Evolutionary conservation across 2,329 filamentous ascomycete genomes (phyloP).

Genomic region (Lomentospora prolificans): DNA sequence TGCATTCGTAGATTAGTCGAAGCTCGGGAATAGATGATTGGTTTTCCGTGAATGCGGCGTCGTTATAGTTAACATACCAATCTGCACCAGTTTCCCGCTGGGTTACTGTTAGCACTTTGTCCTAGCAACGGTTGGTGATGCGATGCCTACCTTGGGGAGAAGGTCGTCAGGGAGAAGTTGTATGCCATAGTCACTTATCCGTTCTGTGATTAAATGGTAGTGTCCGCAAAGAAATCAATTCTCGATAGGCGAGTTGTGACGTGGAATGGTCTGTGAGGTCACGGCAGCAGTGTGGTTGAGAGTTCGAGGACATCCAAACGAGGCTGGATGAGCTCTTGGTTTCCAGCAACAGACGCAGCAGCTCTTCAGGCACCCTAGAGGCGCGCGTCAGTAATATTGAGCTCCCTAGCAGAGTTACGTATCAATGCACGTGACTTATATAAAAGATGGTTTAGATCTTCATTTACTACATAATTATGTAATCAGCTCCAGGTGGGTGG

Average conservation of each 20-base stretch:
- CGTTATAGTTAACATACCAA: constrained; percentile 43
- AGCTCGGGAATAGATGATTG: not conserved
- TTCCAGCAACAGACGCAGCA: constrained; percentile 1
- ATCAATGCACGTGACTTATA: constrained; percentile 6
- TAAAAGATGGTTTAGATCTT: no score
- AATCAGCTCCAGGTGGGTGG: no score
- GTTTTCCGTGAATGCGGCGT: not conserved
- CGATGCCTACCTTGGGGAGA: constrained; percentile 83
- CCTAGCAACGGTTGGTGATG: constrained; percentile 14
- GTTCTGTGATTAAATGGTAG: not conserved
- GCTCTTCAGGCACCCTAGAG: constrained; percentile 8
- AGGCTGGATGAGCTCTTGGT: constrained; percentile 7
- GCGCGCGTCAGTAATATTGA: constrained; percentile 8
- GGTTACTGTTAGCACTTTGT: constrained; percentile 31
- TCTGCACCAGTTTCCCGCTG: constrained; percentile 98
- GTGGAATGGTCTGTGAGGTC: not conserved
- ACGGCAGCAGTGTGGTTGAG: not conserved
- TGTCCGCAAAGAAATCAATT: not conserved
- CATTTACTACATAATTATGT: no score
- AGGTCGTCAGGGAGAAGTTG: constrained; percentile 90
- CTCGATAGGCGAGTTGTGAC: not conserved
- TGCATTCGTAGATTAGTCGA: constrained; percentile 25
- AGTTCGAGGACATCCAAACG: not conserved
- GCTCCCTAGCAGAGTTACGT: not conserved
- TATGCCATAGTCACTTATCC: constrained; percentile 11